Base-by-base conservation (phyloP, 2,329 filamentous ascomycete species). In the Alternaria arborescens region DNA sequence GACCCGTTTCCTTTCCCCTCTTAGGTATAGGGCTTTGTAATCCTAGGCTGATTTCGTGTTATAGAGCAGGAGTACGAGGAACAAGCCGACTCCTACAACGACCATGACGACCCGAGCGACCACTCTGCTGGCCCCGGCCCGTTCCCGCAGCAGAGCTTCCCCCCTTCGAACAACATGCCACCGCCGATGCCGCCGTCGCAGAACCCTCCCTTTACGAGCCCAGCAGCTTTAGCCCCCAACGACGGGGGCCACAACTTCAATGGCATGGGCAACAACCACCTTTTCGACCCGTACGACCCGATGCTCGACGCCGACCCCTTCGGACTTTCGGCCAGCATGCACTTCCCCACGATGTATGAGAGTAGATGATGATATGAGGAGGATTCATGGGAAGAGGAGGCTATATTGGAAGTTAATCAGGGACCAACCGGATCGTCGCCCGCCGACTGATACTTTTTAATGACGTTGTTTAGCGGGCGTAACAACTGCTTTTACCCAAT, bases 41-140 rank as follows among this genome's bases (percentile, higher is more conserved):
- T 88, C 84, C 85, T 88, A 88, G 85, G 82, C 85, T 90, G 83
- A 91, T 86, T 84, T 77, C 81, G 79, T 88, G 81, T 74, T 85
- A 84, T 83, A 97, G 94, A 98, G 83, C 93, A 97, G 86, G 94
- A 98, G 84, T 98, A 97, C 82, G 94, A 97, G 78, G 91, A 92
- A 56, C 91, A 93, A 81, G 88, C 87, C 78, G 93, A 94, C 73
- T 91, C 97, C 85, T 88, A 96, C 40, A 42, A 42, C 78, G 94
- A 97, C 73, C 92, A 96, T 62, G 83, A 89, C 68, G 89, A 91
- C 71, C 87, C 83, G 42, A 79, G 75, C 77, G 84, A 89, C 67
- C 89, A 93, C 62, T 88, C 88, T 11, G 86, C 90, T 56, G 89
- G 88, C 42, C 86, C 89, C 44, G 88, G 87, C 14, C 86, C 89